Evolutionary conservation across 345 rosid species (phyloP), one percentile per base, ranked within the genome.

Genomic region (Lepidium sativum): DNA sequence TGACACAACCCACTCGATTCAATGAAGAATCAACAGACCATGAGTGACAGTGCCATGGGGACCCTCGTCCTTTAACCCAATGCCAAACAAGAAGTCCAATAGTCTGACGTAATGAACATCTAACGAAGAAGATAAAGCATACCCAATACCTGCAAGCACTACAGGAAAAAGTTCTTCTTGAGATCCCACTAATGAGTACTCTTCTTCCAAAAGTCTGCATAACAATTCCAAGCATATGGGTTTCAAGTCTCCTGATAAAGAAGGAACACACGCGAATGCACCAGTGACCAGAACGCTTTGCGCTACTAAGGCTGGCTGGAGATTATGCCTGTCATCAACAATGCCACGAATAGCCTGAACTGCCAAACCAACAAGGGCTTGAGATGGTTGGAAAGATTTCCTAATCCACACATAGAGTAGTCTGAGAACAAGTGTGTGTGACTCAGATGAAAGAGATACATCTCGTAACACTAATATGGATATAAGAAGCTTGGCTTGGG

Each of bases 361-460:
- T 0, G 87, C 86, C 2, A 79, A 84, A 54, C 80, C 90, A 77
- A 90, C 74, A 40, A 88, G 83, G 1, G 12, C 64, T 2, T 71
- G 56, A 31, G 96, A 82, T 0, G 91, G 97, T 64, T 86, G 80
- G 51, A 86, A 80, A 2, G 96, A 82, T 59, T 90, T 94, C 81
- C 92, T 81, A 54, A 85, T 80, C 99, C 99, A 88, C 67, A 88
- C 65, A 72, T 94, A 94, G 65, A 94, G 88, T 21, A 86, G 82
- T 68, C 88, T 79, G 25, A 86, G 78, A 59, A 82, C 77, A 62
- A 80, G 79, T 40, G 89, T 82, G 65, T 73, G 72, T n/a, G 92
- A 75, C 74, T 94, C 89, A 8, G 57, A 55, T 44, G 80, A 81
- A 69, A 83, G 80, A 58, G 70, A 48, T 3, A 73, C 70, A 31